Evolutionary conservation across 345 rosid genomes (phyloP).

Genomic region (Erucastrum elatum): DNA sequence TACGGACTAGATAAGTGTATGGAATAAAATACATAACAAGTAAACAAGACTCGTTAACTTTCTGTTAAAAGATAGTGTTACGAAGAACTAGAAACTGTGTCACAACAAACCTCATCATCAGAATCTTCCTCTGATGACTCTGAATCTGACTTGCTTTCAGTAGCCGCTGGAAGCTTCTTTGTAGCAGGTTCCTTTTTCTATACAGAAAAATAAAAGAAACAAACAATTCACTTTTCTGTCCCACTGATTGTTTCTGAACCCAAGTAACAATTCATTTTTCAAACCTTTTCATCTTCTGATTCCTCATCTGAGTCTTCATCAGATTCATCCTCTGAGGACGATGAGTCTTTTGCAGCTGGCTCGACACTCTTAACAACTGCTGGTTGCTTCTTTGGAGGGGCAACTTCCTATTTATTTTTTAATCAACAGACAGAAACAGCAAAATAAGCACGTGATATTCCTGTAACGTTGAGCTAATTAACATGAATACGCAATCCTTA

Average conservation of each 20-base stretch:
- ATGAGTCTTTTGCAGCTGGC: slow-evolving; percentile 39
- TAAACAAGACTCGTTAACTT: not conserved
- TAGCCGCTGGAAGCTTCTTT: not conserved
- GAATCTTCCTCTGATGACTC: slow-evolving; percentile 30
- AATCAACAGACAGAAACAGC: not conserved
- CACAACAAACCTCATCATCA: slow-evolving; percentile 33
- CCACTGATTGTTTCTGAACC: not conserved
- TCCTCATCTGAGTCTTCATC: slow-evolving; percentile 24
- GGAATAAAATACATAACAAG: not conserved
- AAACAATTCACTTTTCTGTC: not conserved
- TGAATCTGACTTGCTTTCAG: not conserved
- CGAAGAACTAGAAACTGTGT: not conserved
- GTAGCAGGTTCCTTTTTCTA: slow-evolving; percentile 6
- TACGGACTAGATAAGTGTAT: not conserved
- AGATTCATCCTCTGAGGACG: slow-evolving; percentile 29
- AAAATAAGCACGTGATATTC: not conserved
- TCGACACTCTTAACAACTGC: slow-evolving; percentile 31
- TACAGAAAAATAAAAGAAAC: not conserved
- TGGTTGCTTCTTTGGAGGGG: slow-evolving; percentile 20
- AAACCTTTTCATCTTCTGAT: slow-evolving; percentile 16
- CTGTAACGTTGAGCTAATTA: not conserved
- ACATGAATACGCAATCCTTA: slow-evolving; percentile 1
- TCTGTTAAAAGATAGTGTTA: not conserved
- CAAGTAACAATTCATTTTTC: not conserved
- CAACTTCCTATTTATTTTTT: slow-evolving; percentile 28